A percentile compares a stretch with the other conserved stretches of the same genome.
These are phyloP conservation scores for barley (Hordeum vulgare) DNA, from an alignment of 176 grass and related monocot genomes.

Conservation along the genomic window MorexV3_pseudomolecules_assembly NC_058519.1:303851445-303851944, in stretches of 20 bases:
- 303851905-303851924: conserved; percentile 55
- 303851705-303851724: conserved; percentile 34
- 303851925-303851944: no score
- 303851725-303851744: neutral
- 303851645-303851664: neutral
- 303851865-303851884: conserved; percentile 32
- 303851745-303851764: neutral
- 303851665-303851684: conserved; percentile 10
- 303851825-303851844: conserved; percentile 56
- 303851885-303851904: conserved; percentile 22
- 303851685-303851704: conserved; percentile 46
- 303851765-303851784: no score
- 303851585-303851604: no score
- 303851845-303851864: conserved; percentile 87
- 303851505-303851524: no score
- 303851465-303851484: no score
- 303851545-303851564: no score
- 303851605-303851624: neutral
- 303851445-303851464: no score
- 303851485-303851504: no score
- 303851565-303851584: no score
- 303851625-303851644: neutral
- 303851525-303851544: no score
- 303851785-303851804: neutral
- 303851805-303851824: neutral